Evolutionary conservation across 805 yeast species (phyloP), one percentile per base, ranked within the genome.

Genomic region (Saccharomycopsis vini): DNA sequence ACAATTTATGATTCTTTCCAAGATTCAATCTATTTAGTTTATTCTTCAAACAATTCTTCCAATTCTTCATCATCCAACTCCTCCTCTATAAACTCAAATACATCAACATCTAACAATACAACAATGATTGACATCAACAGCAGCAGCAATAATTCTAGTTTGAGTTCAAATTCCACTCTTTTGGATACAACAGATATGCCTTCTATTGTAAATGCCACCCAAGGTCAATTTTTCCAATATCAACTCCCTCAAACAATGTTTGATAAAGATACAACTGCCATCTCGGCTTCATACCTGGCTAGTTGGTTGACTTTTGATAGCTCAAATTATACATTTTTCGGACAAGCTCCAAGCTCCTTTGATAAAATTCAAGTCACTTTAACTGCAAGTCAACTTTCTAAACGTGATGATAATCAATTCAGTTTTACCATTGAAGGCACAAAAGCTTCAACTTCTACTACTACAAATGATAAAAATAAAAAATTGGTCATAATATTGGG

Each of bases 401-500:
- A 33, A 18, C 33, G 33, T 30, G 33, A 7, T 10, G n/a, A 30
- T n/a, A n/a, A 24, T 12, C 29, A 7, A 6, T 6, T 24, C 12
- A 30, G 33, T 30, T 7, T 30, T 5, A 30, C 33, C 16, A 30
- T 30, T 30, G 10, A 12, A 6, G 29, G 29, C 12, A 12, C 12
- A 7, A 12, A 24, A 7, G 29, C 28, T 24, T 24, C 28, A 24
- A 24, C 28, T 24, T 24, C 28, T 7, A 7, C 28, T 24, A 7
- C 28, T 7, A 7, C 28, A 6, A 24, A 24, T 24, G 10, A 24
- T 24, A 10, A 24, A 24, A 10, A 30, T 30, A 30, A 66, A 42
- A 80, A 73, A 51, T 66, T 85, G n/a, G 95, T 95, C 0, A 83
- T 90, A 56, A 95, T 89, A 1, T 72, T 89, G 47, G 97, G 96